Base-by-base conservation (phyloP, 345 rosid genomes). In the Linum lewisii region DNA sequence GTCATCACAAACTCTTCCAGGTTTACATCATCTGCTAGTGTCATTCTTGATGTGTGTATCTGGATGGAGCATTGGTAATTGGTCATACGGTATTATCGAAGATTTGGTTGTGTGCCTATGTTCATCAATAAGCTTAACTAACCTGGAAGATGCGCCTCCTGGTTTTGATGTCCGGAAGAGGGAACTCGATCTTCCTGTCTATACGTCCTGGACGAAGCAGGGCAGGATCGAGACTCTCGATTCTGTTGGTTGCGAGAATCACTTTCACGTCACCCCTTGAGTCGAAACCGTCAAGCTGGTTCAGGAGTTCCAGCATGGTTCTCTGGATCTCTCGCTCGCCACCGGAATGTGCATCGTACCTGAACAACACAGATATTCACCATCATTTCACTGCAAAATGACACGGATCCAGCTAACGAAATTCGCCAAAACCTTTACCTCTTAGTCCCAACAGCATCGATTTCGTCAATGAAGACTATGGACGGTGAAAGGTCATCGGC, bases 1-100 rank as follows among this genome's bases (percentile, higher is more conserved):
- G 75, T 72, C 75, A 72, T 72, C n/a, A 72, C 71, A 55, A 72
- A 72, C 51, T 72, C 75, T 59, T 72, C 75, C 24, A 72, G 59
- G 65, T 72, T 72, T 47, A 72, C 75, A 67, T 72, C 75, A 45
- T 72, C 71, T 14, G 75, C 71, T 57, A 72, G 32, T 34, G 76
- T 72, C 71, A 72, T 67, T 60, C 76, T 63, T 7, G 76, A 72
- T 21, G 72, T 67, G 60, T 72, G 76, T 58, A 72, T 72, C 76
- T 72, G 50, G 22, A 59, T 23, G 25, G 5, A 42, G 47, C 47
- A 42, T 42, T 6, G 47, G 47, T 42, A 42, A 42, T 42, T 42
- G 47, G 15, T 34, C 15, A 11, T 42, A 42, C 18, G 18, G 16
- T 42, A 42, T 4, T 11, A 16, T 16, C 18, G 18, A 42, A 42